phyloP scores from a whole-genome alignment of 140 eudicot genomes.

The Anethum foeniculum region DNA sequence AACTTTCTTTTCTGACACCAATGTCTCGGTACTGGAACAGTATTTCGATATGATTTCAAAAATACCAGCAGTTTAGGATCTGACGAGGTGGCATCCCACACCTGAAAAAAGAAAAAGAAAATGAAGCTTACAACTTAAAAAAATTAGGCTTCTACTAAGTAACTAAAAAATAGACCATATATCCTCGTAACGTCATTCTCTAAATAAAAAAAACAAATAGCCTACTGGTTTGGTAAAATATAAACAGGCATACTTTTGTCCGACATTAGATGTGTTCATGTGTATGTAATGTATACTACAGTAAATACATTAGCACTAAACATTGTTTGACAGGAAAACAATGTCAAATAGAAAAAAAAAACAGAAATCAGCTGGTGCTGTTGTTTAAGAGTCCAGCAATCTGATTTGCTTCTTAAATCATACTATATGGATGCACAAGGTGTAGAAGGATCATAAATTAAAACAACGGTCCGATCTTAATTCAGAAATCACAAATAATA shows the following conservation, averaged over 20 bases:
- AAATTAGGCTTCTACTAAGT: neutral
- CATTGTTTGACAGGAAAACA: too few relatives aligned
- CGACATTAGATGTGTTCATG: neutral
- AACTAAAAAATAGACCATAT: neutral
- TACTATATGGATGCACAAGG: neutral
- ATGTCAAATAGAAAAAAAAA: too few relatives aligned
- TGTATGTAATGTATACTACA: neutral
- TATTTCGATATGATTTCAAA: slow-evolving; percentile 79
- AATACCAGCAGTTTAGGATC: slow-evolving; percentile 91
- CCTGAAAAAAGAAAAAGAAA: slow-evolving; percentile 42
- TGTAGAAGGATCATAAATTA: neutral
- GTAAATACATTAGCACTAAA: neutral
- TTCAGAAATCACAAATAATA: neutral
- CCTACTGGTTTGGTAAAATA: neutral
- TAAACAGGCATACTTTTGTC: neutral
- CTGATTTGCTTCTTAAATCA: neutral
- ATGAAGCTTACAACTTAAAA: neutral
- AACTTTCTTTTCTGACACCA: slow-evolving; percentile 96
- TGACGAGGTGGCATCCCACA: slow-evolving; percentile 97
- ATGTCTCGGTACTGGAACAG: slow-evolving; percentile 98
- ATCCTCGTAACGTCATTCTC: neutral
- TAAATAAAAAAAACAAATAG: neutral
- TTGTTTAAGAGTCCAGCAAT: neutral
- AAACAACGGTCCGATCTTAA: neutral
- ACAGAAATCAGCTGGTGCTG: neutral